phyloP scores from a whole-genome alignment of 75 land plant species.

The Picea sitchensis region DNA sequence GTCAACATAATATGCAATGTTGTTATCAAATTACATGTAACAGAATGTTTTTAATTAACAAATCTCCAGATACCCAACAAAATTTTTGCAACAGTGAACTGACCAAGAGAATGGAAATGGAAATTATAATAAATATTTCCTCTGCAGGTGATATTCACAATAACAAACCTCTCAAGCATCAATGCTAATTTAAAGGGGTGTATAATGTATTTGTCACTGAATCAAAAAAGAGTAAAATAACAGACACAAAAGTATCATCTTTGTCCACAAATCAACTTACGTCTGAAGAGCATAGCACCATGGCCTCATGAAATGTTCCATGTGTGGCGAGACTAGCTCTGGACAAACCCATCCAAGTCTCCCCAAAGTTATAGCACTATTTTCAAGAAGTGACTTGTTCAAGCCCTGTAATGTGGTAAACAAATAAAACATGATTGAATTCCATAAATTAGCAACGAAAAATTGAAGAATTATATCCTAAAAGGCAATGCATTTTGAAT shows the following conservation, averaged over 20 bases:
- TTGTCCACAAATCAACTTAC: slow-evolving; percentile 41
- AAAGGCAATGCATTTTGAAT: neutral
- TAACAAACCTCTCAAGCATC: neutral
- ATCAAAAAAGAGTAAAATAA: neutral
- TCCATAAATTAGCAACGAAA: neutral
- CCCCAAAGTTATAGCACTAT: slow-evolving; percentile 97
- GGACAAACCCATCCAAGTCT: slow-evolving; percentile 99
- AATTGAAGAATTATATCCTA: neutral
- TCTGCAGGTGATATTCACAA: neutral
- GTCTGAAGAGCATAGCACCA: slow-evolving; percentile 86
- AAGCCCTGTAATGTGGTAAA: slow-evolving; percentile 40
- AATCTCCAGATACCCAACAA: too few species aligned
- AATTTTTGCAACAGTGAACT: too few species aligned
- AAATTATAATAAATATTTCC: too few species aligned
- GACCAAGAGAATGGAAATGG: too few species aligned
- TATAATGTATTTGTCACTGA: neutral
- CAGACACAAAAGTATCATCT: neutral
- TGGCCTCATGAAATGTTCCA: slow-evolving; percentile 95
- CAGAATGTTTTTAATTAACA: too few species aligned
- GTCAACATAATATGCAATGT: too few species aligned
- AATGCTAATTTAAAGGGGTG: neutral
- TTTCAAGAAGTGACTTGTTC: slow-evolving; percentile 91
- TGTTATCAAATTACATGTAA: too few species aligned
- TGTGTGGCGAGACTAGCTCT: slow-evolving; percentile 87
- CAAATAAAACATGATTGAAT: neutral